These are phyloP conservation scores for Cnidoscolus chayamansa DNA, from an alignment of 441 rosid species.

Conservation along the genomic window DNA sequence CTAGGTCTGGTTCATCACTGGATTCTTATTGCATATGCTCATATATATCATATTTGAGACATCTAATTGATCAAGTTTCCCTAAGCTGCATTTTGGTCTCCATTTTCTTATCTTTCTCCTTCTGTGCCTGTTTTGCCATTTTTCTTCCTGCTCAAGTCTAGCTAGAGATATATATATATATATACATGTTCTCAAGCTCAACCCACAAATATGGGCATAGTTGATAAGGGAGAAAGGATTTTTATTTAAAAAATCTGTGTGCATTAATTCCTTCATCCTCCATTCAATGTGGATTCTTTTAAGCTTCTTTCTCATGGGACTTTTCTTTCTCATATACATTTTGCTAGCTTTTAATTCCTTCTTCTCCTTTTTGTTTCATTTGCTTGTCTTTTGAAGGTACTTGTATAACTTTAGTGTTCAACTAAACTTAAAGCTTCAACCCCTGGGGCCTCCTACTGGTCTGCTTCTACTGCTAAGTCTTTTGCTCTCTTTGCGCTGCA, in stretches of 20 bases:
- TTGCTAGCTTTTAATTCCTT: background rate
- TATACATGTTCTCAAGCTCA: no score
- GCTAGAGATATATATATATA: no score
- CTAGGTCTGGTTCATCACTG: background rate
- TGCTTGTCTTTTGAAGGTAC: constrained; percentile 11
- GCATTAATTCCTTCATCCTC: background rate
- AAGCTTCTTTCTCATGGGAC: constrained; percentile 11
- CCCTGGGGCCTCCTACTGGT: background rate
- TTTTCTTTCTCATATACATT: constrained; percentile 2
- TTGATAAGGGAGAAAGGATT: no score
- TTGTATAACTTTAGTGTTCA: no score
- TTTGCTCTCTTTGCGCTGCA: constrained; percentile 29
- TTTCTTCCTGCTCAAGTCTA: no score
- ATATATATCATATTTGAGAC: background rate
- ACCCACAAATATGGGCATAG: no score
- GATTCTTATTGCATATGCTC: background rate
- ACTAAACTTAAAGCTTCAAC: no score
- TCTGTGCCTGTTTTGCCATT: background rate
- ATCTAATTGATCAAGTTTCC: background rate
- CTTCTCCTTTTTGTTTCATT: constrained; percentile 21
- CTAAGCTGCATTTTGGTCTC: background rate
- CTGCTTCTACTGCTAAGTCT: constrained; percentile 28
- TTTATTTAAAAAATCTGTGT: no score
- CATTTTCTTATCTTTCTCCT: background rate
- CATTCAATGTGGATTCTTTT: constrained; percentile 26